These are phyloP conservation scores for Linnemannia zychae DNA, from an alignment of 192 early-diverging fungal genomes.

Conservation along the genomic window DNA sequence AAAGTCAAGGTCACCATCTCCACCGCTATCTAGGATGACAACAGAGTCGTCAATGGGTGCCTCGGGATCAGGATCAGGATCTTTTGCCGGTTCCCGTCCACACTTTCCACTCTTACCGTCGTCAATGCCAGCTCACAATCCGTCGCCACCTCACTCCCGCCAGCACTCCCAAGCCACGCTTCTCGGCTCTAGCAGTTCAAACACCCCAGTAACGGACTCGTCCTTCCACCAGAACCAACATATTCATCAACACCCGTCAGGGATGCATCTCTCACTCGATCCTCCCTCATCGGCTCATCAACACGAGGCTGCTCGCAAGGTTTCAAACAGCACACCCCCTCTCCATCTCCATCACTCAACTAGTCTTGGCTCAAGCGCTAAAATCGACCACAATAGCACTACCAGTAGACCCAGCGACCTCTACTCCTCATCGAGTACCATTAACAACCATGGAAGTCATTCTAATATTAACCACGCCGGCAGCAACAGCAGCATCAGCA, in stretches of 20 bases:
- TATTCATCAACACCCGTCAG: constrained; percentile 4
- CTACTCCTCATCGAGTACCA: background rate
- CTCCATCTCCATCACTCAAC: background rate
- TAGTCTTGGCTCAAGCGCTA: constrained; percentile 14
- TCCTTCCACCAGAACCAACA: constrained; percentile 12
- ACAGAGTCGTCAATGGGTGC: background rate
- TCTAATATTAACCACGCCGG: constrained; percentile 11
- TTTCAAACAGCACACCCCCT: constrained; percentile 1
- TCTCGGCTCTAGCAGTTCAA: constrained; percentile 4
- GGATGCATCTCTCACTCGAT: background rate
- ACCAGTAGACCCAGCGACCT: constrained; percentile 3
- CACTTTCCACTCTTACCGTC: constrained; percentile 8
- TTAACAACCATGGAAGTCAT: background rate
- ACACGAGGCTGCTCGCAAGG: background rate
- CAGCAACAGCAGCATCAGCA: constrained; percentile 25
- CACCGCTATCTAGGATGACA: background rate
- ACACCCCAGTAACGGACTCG: background rate
- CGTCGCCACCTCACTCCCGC: background rate
- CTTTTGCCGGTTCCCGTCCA: background rate
- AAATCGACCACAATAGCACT: background rate
- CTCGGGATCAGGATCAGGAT: constrained; percentile 6
- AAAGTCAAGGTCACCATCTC: background rate
- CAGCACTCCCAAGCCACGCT: constrained; percentile 19
- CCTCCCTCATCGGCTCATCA: constrained; percentile 5
- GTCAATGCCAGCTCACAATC: background rate